Percentiles rank a stretch among this genome's conserved stretches.
Conservation (phyloP, 106 monocot genomes). For the Dendrobium catenatum region DNA sequence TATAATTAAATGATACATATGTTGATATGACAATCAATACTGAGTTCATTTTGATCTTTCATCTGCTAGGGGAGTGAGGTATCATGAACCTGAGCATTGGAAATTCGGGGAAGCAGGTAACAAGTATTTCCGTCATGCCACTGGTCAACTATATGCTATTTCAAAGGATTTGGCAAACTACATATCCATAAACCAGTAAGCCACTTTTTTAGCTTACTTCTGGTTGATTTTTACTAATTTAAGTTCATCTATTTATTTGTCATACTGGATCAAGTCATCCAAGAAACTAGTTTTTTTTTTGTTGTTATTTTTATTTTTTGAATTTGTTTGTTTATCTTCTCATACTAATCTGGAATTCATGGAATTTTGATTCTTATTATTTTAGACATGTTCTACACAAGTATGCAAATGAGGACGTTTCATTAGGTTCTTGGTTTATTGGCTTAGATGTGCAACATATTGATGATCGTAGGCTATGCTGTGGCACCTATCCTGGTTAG, state of each 20-base stretch:
- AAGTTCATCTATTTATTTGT: neutral
- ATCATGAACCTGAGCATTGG: conserved; percentile 58
- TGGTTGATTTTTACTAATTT: too few relatives aligned
- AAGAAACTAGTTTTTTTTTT: neutral
- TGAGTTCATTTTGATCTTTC: neutral
- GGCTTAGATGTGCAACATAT: conserved; percentile 53
- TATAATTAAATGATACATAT: neutral
- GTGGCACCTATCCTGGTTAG: conserved; percentile 51
- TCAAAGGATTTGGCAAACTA: conserved; percentile 49
- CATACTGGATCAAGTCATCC: neutral
- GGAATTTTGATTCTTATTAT: neutral
- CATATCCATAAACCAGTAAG: conserved; percentile 43
- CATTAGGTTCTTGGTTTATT: conserved; percentile 52
- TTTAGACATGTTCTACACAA: conserved; percentile 36
- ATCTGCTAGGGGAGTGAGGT: conserved; percentile 49
- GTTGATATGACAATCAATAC: neutral
- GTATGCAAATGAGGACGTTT: conserved; percentile 59
- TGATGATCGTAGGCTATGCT: conserved; percentile 47
- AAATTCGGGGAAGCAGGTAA: conserved; percentile 51
- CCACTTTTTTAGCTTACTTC: neutral
- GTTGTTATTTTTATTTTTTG: neutral
- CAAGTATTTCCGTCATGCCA: conserved; percentile 52
- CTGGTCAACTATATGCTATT: conserved; percentile 50
- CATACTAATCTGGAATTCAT: neutral
- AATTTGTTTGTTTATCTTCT: neutral